A percentile compares a stretch with the other conserved stretches of the same genome.
phyloP scores from a whole-genome alignment of 2,329 filamentous ascomycete species.

The Pestalotiopsis sp. region DNA sequence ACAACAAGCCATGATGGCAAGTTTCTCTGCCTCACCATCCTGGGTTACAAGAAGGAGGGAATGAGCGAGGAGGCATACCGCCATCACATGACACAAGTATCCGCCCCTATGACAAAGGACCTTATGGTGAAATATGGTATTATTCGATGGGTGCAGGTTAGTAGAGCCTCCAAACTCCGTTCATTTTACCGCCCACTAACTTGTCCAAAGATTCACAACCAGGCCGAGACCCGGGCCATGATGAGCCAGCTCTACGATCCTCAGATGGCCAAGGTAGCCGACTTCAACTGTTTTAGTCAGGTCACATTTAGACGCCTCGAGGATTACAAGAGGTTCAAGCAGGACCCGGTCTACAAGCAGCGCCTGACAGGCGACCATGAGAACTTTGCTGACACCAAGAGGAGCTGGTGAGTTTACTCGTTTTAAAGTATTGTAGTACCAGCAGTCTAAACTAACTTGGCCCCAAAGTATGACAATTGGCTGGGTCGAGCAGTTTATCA shows the following conservation, averaged over 20 bases:
- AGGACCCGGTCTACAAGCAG: conserved; percentile 50
- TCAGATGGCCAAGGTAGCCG: conserved; percentile 49
- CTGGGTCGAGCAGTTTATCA: conserved; percentile 40
- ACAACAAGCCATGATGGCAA: conserved; percentile 4
- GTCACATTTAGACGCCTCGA: conserved; percentile 45
- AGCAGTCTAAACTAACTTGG: neutral
- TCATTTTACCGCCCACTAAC: neutral
- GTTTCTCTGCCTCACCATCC: conserved; percentile 48
- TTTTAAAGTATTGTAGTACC: too few relatives aligned
- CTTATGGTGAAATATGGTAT: conserved; percentile 53
- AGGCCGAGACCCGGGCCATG: conserved; percentile 32
- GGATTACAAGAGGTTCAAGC: conserved; percentile 48
- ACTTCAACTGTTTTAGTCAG: conserved; percentile 53
- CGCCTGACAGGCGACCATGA: conserved; percentile 46
- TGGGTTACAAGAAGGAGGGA: conserved; percentile 46
- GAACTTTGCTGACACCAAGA: conserved; percentile 50
- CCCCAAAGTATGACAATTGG: conserved; percentile 45
- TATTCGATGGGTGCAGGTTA: conserved; percentile 45
- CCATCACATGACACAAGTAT: conserved; percentile 47
- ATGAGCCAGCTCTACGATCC: conserved; percentile 44
- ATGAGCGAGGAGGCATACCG: conserved; percentile 51
- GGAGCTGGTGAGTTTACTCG: conserved; percentile 27
- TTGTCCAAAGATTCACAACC: conserved; percentile 41
- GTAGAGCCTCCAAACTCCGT: neutral
- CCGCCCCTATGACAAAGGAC: conserved; percentile 45